Base-by-base conservation (phyloP, 1,284 basidiomycete species). In the Apiotrichum gracile region DNA sequence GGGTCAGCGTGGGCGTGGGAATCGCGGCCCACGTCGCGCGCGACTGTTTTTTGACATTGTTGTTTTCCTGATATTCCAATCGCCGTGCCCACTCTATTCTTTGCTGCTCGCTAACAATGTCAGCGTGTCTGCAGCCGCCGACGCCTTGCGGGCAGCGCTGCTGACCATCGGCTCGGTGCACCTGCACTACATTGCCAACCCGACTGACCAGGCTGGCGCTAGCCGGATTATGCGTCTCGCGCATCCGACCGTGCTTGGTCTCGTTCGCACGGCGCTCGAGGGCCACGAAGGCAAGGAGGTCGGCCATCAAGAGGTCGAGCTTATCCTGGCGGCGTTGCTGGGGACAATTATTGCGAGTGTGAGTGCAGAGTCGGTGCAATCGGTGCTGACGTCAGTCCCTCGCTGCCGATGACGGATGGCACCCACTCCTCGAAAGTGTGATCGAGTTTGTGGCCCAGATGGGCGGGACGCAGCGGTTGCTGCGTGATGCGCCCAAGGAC, bases 321-420 rank as follows among this genome's bases (percentile, higher is more conserved):
- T 67, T 24, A 52, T 71, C 17, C 49, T 71, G 14, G 67, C 61
- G 13, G 67, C 68, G 16, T 35, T 70, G 31, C 47, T 72, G 43
- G 61, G 60, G 34, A 68, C 63, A 43, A 66, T 63, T 3, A 68
- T 70, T 19, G 64, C 67, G 2, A 68, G 66, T 49, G 68, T 69
- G 56, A 52, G 69, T 67, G 39, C 63, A 39, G 19, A 22, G 8
- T 8, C 4, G 22, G 19, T 39, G 8, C 19, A 13, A n/a, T n/a
- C n/a, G n/a, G n/a, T n/a, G n/a, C 39, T 41, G 24, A 41, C 41
- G 10, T 4, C 61, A 66, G 63, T 49, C 47, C 3, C 58, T 72
- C 2, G 68, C 67, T 4, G 68, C 67, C 1, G 69, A 72, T 35
- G 63, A 64, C 31, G 65, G 65, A 5, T 70, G 69, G 68, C 67